Evolutionary conservation across 148 eudicot species (phyloP).

Genomic region (Amaranthus palmeri): DNA sequence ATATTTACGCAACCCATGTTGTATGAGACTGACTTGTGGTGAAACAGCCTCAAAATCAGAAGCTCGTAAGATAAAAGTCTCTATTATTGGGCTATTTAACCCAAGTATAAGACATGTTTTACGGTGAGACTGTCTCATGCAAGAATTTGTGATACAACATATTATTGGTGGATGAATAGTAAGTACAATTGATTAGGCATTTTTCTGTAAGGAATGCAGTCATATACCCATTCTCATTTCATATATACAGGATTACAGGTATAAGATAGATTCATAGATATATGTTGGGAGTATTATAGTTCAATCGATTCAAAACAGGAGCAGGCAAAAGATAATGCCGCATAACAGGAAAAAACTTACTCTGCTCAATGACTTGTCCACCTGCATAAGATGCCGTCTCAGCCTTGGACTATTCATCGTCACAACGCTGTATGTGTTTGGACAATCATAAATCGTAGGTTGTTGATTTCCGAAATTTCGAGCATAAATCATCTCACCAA

Average conservation of each 20-base stretch:
- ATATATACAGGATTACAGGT: slow-evolving; percentile 16
- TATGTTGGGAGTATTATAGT: not conserved
- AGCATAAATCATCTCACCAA: slow-evolving; percentile 63
- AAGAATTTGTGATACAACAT: no score
- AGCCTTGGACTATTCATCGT: slow-evolving; percentile 34
- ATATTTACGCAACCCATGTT: no score
- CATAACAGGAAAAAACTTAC: slow-evolving; percentile 58
- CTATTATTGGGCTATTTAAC: no score
- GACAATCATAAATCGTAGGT: slow-evolving; percentile 30
- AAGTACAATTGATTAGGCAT: no score
- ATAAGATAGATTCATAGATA: not conserved
- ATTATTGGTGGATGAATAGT: no score
- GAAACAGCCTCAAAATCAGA: no score
- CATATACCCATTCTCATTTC: not conserved
- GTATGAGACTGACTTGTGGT: no score
- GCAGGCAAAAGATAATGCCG: slow-evolving; percentile 48
- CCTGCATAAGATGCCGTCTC: slow-evolving; percentile 49
- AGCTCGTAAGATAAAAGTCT: no score
- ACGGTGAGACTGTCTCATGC: no score
- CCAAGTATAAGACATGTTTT: no score
- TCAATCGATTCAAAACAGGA: slow-evolving; percentile 38
- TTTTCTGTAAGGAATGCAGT: no score
- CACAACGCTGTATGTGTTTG: slow-evolving; percentile 37
- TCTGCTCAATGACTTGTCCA: slow-evolving; percentile 54
- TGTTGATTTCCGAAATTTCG: slow-evolving; percentile 56